Evolutionary conservation across 345 rosid genomes (phyloP).

Genomic region (Leavenworthia alabamica): DNA sequence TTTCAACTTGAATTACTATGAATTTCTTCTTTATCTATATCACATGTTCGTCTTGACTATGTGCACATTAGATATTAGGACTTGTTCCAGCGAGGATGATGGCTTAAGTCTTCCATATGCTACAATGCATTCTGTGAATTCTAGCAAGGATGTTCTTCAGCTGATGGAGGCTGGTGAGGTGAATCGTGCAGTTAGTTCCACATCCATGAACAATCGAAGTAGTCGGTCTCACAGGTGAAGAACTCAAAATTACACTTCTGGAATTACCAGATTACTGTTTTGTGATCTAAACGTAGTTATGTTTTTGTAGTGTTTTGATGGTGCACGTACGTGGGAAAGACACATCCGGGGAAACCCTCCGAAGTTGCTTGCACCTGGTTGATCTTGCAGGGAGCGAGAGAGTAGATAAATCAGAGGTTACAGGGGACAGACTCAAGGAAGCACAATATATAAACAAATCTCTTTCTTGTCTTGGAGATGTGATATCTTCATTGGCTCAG

Average conservation of each 20-base stretch:
- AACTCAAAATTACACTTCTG: conserved; percentile 6
- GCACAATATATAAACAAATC: conserved; percentile 89
- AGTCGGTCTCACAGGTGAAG: conserved; percentile 89
- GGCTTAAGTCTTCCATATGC: conserved; percentile 91
- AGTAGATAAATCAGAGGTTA: conserved; percentile 88
- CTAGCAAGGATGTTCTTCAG: conserved; percentile 61
- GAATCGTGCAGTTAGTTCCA: conserved; percentile 77
- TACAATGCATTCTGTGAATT: conserved; percentile 60
- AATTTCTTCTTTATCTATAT: not conserved
- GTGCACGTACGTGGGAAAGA: conserved; percentile 83
- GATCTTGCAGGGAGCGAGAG: conserved; percentile 98
- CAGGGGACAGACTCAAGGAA: conserved; percentile 90
- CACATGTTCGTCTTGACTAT: conserved; percentile 39
- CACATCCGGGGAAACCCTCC: conserved; percentile 54
- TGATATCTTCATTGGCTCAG: conserved; percentile 80
- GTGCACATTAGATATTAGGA: conserved; percentile 70
- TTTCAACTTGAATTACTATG: not conserved
- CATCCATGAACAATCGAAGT: conserved; percentile 71
- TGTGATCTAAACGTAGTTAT: not conserved
- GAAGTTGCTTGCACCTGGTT: conserved; percentile 86
- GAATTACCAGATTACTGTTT: not conserved
- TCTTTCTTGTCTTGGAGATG: conserved; percentile 92
- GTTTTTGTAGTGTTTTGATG: conserved; percentile 58
- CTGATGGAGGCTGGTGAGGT: conserved; percentile 85
- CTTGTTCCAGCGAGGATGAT: conserved; percentile 52